Evolutionary conservation across 495 filamentous ascomycete species (phyloP), one percentile per base, ranked within the genome.

Genomic region (Pyronema domesticum): DNA sequence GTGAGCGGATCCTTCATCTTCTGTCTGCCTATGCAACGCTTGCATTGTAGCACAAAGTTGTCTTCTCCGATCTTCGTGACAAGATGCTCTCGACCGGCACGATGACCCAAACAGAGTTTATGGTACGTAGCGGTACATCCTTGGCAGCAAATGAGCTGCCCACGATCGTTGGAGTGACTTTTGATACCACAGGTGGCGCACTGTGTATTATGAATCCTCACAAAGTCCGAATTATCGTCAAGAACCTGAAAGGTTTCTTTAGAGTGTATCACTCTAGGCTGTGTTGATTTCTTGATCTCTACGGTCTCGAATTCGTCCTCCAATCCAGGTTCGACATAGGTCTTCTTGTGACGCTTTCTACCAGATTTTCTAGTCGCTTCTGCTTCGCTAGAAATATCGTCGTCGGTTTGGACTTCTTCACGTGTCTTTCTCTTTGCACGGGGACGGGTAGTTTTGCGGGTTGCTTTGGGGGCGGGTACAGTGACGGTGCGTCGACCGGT

Each of bases 31-130:
- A 95, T 71, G 62, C 93, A 99, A 42, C 81, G 83, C 54, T 78
- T 80, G 66, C 93, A 99, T 65, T 99, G 93, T 37, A 96, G 70
- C 39, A 96, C 80, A 60, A 91, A 95, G 13, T 82, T 71, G 11
- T 81, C 79, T 4, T 79, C 70, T 3, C 70, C 78, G 46, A 95
- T 71, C 66, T 95, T 96, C n/a, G 91, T 95, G 19, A 93, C 86
- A n/a, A 89, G 71, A 68, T 96, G 91, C 5, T 95, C 86, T 43
- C 93, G 75, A 9, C 58, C 66, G 34, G 70, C 75, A 14, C 89
- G 79, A 10, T 18, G 14, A 15, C 88, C 86, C 11, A 99, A 72
- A 63, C 93, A 99, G 35, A 59, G 62, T 60, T 83, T 81, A 62
- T 99, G 93, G 58, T 85, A 94, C 0, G 83, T 73, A 18, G 77